Base-by-base conservation (phyloP, 2,329 filamentous ascomycete species). In the Didymellaceae sp. region DNA sequence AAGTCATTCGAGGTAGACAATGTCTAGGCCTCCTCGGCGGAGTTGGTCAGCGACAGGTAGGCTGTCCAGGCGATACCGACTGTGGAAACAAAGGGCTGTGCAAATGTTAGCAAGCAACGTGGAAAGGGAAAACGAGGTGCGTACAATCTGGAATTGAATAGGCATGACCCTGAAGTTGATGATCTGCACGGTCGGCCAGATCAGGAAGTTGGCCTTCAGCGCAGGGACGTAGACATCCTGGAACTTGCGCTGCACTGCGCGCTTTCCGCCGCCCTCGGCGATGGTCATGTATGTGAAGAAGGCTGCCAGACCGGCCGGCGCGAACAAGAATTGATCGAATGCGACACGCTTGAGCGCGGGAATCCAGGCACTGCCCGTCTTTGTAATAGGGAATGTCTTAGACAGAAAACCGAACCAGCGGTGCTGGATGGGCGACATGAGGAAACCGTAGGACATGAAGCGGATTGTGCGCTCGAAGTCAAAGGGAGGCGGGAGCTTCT, bases 261-360 rank as follows among this genome's bases (percentile, higher is more conserved):
- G 82, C 65, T 84, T 85, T 24, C 91, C 91, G 50, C 94, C 94
- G 20, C 94, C 94, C 76, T 99, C 94, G 10, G 93, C 90, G 13
- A 97, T 75, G 0, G 94, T 97, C 93, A 99, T 97, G 75, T 88
- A 93, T 0, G 90, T 91, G 74, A 97, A 99, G 80, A 99, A 99
- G 61, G 84, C 82, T 11, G 83, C 89, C 48, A 99, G 83, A 77
- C 90, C 91, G 59, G 94, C 83, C 1, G 94, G 94, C 31, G 94
- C 91, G 75, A 97, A 97, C 42, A 96, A 81, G 22, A 97, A 80
- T 77, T 99, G 94, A 73, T 99, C 94, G 65, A 94, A 88, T 6
- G 88, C 89, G 14, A 97, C 91, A 54, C 93, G 84, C 82, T 97
- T 96, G 75, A 97, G 75, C 3, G 91, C 91, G 24, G 91, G 91